phyloP scores from a whole-genome alignment of 129 eudicot genomes.

The Helianthus annuus region HanXRQr2.0-SUNRISE NC_035446.2:130284999-130285498 shows the following conservation, averaged over 20 bases:
- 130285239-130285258: slow-evolving; percentile 12
- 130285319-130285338: slow-evolving; percentile 5
- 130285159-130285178: too few species aligned
- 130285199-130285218: too few species aligned
- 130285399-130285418: slow-evolving; percentile 28
- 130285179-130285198: too few species aligned
- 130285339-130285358: slow-evolving; percentile 23
- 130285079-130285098: too few species aligned
- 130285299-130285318: slow-evolving; percentile 25
- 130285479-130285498: slow-evolving; percentile 52
- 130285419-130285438: slow-evolving; percentile 54
- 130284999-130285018: too few species aligned
- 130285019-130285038: too few species aligned
- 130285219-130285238: not conserved
- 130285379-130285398: slow-evolving; percentile 29
- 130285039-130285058: too few species aligned
- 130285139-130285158: too few species aligned
- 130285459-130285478: slow-evolving; percentile 70
- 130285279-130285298: slow-evolving; percentile 30
- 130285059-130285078: too few species aligned
- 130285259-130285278: slow-evolving; percentile 31
- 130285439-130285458: slow-evolving; percentile 58
- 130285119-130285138: too few species aligned
- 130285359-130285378: slow-evolving; percentile 23
- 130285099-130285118: too few species aligned